These are phyloP conservation scores for Zea mays DNA, from an alignment of 176 grass and related monocot species.

Conservation along the genomic window DNA sequence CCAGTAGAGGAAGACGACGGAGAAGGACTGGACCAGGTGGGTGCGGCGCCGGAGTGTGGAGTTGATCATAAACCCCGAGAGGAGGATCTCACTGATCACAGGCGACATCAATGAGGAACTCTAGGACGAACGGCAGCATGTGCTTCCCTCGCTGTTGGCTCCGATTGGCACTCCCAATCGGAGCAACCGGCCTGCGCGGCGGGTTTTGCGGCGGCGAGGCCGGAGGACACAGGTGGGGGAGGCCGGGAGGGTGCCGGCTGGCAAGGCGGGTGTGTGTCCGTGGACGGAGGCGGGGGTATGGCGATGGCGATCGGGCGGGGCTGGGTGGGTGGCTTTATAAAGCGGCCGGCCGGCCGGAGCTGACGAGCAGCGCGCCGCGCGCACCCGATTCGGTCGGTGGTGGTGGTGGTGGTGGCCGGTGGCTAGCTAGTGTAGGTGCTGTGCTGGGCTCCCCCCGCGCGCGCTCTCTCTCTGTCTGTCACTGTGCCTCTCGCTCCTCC, in stretches of 20 bases:
- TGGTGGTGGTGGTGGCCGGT: background rate
- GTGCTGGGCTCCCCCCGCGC: background rate
- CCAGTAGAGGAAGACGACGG: conserved; percentile 99
- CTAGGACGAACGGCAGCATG: conserved; percentile 71
- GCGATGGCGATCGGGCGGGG: background rate
- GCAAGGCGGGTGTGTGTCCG: background rate
- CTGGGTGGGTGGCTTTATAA: conserved; percentile 26
- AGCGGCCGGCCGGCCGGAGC: background rate
- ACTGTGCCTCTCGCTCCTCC: background rate
- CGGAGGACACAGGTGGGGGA: background rate
- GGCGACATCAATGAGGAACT: conserved; percentile 88
- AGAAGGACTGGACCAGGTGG: conserved; percentile 98
- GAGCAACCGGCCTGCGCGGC: conserved; percentile 22
- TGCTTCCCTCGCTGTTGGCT: conserved; percentile 18
- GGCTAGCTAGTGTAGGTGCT: conserved; percentile 3
- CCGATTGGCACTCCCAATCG: conserved; percentile 27
- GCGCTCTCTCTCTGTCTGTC: background rate
- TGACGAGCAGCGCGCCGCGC: background rate
- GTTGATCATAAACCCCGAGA: conserved; percentile 99
- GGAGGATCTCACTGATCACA: conserved; percentile 98
- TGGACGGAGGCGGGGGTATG: background rate
- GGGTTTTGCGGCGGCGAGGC: background rate
- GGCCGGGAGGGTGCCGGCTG: too few relatives aligned
- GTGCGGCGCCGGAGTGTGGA: conserved; percentile 88
- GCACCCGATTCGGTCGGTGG: conserved; percentile 35